Conservation (phyloP, 768 basidiomycete genomes). For the Filobasidium floriforme region DNA sequence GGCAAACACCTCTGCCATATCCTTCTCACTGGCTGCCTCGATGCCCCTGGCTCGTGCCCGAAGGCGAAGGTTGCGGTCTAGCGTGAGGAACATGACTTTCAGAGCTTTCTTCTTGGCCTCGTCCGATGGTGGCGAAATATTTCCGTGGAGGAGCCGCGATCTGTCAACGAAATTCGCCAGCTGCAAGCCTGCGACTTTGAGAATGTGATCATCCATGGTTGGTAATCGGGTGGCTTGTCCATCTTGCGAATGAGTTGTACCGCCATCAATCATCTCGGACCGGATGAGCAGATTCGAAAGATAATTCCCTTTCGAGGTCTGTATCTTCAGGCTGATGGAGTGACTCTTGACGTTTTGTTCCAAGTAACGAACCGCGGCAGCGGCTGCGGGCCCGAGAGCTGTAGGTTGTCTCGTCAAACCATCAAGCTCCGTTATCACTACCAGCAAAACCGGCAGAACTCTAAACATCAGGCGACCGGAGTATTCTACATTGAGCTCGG, state of each 20-base stretch:
- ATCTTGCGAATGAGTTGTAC: conserved; percentile 4
- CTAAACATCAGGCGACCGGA: neutral
- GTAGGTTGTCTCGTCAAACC: conserved; percentile 62
- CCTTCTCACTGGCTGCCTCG: conserved; percentile 75
- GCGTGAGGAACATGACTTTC: conserved; percentile 79
- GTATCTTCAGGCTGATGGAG: conserved; percentile 74
- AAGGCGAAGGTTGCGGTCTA: conserved; percentile 87
- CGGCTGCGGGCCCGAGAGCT: conserved; percentile 66
- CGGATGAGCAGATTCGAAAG: conserved; percentile 71
- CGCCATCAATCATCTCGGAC: conserved; percentile 72
- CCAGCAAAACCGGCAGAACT: neutral
- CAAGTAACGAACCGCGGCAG: conserved; percentile 65
- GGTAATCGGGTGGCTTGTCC: conserved; percentile 52
- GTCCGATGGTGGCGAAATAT: conserved; percentile 34
- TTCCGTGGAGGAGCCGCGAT: conserved; percentile 58
- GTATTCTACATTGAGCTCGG: neutral
- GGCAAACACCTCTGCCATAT: conserved; percentile 35
- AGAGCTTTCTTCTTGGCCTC: conserved; percentile 48
- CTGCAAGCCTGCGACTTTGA: conserved; percentile 88
- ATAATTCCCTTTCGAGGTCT: conserved; percentile 92
- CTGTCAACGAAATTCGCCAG: conserved; percentile 86
- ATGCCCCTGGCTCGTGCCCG: conserved; percentile 83
- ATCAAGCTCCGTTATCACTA: conserved; percentile 90
- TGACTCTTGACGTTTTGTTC: conserved; percentile 67
- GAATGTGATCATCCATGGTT: conserved; percentile 90